Base-by-base conservation (phyloP, 345 rosid genomes). In the Lumnitzera littorea region DNA sequence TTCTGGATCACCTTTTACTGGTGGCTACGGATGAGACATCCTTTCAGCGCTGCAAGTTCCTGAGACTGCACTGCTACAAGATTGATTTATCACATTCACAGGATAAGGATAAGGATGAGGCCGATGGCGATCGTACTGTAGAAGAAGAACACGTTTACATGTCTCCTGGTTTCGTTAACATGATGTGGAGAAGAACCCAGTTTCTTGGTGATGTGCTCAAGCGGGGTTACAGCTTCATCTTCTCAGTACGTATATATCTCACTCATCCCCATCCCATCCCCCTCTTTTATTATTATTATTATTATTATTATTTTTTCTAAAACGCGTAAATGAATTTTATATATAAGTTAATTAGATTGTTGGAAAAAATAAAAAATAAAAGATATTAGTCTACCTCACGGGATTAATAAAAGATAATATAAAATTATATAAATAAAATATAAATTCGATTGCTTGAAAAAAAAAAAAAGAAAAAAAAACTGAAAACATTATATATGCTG, bases 111-210 rank as follows among this genome's bases (percentile, higher is more conserved):
- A 75, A 0, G 91, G 78, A 27, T 5, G 20, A 27, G 31, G 5
- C 5, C 4, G 73, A 69, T 74, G 68, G 49, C 0, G 67, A 20
- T 20, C 20, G 20, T 20, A 20, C 20, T 20, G 20, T 20, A 20
- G 20, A 20, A 20, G 20, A 67, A 27, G 98, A 91, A 77, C 70
- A 79, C 58, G 60, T 84, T 13, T 91, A 63, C 72, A 91, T 86
- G 96, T 81, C 98, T 0, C 31, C 54, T 1, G 98, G 73, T 13
- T 91, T 88, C 63, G 68, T 88, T 46, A 80, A 77, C 69, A 84
- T 91, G 98, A 91, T 84, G 96, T 88, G 98, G 96, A 70, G 78
- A 3, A 75, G 98, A 43, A 91, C 94, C 15, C 65, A 48, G 12
- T 77, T 91, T 15, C 81, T 91, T 20, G 63, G 69, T 0, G 78